These are phyloP conservation scores for Acer negundo DNA, from an alignment of 345 rosid species.

Conservation along the genomic window DNA sequence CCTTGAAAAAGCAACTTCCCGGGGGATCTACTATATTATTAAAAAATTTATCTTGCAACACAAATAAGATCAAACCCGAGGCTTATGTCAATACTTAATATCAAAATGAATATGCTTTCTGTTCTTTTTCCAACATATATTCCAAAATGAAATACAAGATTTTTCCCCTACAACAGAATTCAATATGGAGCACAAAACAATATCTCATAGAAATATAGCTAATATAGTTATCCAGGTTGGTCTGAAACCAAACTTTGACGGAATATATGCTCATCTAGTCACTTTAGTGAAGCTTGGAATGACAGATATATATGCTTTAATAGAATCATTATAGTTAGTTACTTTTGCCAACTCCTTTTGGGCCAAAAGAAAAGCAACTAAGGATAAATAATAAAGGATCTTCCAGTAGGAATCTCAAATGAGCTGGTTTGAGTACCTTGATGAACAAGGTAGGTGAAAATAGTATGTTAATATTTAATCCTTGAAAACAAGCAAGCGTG, in stretches of 20 bases:
- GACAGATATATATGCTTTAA: conserved; percentile 10
- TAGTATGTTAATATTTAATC: not conserved
- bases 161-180: not conserved
- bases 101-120: not conserved
- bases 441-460: not conserved
- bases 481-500: not conserved
- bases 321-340: conserved; percentile 32
- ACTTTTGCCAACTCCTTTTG: conserved; percentile 21
- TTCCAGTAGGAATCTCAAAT: not conserved
- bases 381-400: not conserved
- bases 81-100: not conserved
- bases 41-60: not conserved
- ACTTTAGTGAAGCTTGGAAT: conserved; percentile 12
- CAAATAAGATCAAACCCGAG: not conserved
- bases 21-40: not conserved
- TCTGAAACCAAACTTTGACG: too few species aligned
- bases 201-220: conserved; percentile 9
- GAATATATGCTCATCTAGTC: conserved; percentile 34
- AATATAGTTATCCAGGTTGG: conserved; percentile 4
- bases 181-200: not conserved
- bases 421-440: not conserved
- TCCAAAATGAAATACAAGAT: conserved; percentile 6
- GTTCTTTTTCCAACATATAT: not conserved
- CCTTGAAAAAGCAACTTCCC: not conserved
- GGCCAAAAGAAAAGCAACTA: conserved; percentile 10